Evolutionary conservation across 2,329 filamentous ascomycete genomes (phyloP), one percentile per base, ranked within the genome.

Genomic region (Botrytis galanthina): DNA sequence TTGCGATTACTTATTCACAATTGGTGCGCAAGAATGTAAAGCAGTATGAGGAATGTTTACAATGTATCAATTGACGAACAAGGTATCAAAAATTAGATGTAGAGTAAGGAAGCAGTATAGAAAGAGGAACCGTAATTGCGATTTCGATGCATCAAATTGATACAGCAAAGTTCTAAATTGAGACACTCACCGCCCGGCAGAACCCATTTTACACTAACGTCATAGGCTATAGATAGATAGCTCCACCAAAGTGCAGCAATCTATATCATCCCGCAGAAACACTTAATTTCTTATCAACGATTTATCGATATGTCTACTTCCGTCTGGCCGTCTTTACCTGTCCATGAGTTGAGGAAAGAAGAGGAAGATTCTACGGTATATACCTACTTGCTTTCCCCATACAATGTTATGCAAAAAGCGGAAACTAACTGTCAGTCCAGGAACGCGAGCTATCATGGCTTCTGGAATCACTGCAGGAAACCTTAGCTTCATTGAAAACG

Each of bases 401-500:
- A 66, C 60, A 14, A 32, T 29, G 6, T 29, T 7, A 32, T 6
- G 26, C 16, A 37, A 22, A 26, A 60, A 51, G 32, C 20, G n/a
- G 7, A 6, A 69, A 18, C 46, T 69, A 20, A 70, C 48, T 14
- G 37, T 48, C 8, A 64, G 22, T 26, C 4, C 42, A 82, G 80
- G 78, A 78, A 54, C 76, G 78, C 51, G 80, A 82, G 75, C 75
- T 82, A 51, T 75, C 80, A 68, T 82, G 80, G 80, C 80, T 81
- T 18, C 78, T 82, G 37, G 79, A 81, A 44, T 80, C 78, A 4
- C 77, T 82, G 14, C 80, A 82, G 74, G 80, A 81, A 71, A 80
- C 80, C 1, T 76, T 82, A 9, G 73, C 73, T 29, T 75, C 76
- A 29, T 62, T 81, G 10, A 81, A 81, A 51, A 69, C 72, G n/a